These are phyloP conservation scores for Aquilaria yunnanensis DNA, from an alignment of 345 rosid genomes.

Conservation along the genomic window DNA sequence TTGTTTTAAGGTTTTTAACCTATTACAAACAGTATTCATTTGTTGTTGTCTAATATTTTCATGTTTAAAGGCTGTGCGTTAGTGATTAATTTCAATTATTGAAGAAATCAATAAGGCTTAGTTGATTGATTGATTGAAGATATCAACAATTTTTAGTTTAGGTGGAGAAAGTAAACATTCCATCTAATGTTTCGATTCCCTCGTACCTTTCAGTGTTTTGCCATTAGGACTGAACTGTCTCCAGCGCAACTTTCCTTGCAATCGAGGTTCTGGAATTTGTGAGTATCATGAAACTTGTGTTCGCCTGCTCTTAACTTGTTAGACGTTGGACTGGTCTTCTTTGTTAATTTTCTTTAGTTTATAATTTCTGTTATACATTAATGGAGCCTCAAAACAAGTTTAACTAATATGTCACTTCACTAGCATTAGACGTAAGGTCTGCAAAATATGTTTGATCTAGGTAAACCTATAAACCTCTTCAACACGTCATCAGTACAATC, in stretches of 20 bases:
- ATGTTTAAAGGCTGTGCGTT: no score
- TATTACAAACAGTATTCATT: constrained; percentile 9
- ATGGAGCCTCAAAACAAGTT: no score
- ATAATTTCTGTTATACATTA: no score
- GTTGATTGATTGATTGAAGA: background rate
- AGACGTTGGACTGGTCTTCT: no score
- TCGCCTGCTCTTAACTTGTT: no score
- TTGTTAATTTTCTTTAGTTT: no score
- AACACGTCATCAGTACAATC: background rate
- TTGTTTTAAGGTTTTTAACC: background rate
- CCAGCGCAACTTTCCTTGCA: constrained; percentile 57
- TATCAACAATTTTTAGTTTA: background rate
- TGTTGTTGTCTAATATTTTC: background rate
- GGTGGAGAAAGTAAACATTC: background rate
- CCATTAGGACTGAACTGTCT: constrained; percentile 60
- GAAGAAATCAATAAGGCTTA: background rate
- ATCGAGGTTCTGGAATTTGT: constrained; percentile 49
- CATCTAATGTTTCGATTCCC: background rate
- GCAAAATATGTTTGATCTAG: background rate
- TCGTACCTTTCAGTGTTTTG: constrained; percentile 21
- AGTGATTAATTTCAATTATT: no score
- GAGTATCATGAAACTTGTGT: constrained; percentile 22
- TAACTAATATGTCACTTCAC: no score
- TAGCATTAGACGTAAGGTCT: no score
- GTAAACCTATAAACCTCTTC: constrained; percentile 4